Conservation (phyloP, 2,329 filamentous ascomycete genomes). For the Byssoonygena ceratinophila region DNA sequence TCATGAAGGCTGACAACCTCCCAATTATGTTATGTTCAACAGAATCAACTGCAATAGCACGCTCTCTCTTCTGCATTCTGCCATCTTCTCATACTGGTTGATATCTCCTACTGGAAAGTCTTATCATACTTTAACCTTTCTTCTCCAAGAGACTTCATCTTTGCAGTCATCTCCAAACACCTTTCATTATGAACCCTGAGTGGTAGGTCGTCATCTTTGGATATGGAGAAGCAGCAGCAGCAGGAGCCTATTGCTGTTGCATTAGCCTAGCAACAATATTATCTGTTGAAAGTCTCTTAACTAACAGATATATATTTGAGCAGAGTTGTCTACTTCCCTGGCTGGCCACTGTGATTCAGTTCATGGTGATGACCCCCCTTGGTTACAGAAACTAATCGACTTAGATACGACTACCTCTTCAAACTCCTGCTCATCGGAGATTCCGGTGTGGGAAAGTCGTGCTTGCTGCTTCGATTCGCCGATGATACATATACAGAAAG, state of each 20-base stretch:
- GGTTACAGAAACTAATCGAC: conserved; percentile 3
- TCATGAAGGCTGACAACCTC: conserved; percentile 11
- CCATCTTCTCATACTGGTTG: conserved; percentile 6
- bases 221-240: neutral
- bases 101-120: conserved; percentile 7
- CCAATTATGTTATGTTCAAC: neutral
- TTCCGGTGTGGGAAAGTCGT: conserved; percentile 99
- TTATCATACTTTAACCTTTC: neutral
- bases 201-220: conserved; percentile 29
- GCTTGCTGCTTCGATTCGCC: conserved; percentile 91
- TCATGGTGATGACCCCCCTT: neutral
- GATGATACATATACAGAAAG: conserved; percentile 99
- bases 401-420: conserved; percentile 99
- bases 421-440: conserved; percentile 99
- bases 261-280: neutral
- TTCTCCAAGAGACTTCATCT: neutral
- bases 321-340: conserved; percentile 5
- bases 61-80: conserved; percentile 9
- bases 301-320: neutral
- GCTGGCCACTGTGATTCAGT: neutral
- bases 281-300: neutral
- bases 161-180: neutral
- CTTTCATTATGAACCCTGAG: conserved; percentile 41
- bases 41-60: conserved; percentile 8
- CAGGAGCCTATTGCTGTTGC: conserved; percentile 1